A percentile compares a stretch with the other conserved stretches of the same genome.
Conservation (phyloP, 2,329 filamentous ascomycete species). For the Aspergillus vadensis region DNA sequence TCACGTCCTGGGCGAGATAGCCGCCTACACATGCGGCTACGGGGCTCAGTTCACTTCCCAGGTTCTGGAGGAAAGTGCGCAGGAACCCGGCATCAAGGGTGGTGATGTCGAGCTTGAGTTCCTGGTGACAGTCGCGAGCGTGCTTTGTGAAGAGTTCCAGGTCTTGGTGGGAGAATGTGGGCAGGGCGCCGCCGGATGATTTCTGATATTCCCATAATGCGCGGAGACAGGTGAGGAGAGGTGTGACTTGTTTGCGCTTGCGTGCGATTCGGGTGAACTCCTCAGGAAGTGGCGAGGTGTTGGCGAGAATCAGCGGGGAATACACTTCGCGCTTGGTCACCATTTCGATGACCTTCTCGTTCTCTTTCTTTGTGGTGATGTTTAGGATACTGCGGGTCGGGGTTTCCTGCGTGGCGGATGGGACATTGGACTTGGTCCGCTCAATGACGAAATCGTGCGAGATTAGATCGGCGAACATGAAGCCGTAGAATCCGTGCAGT, state of each 20-base stretch:
- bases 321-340: slow-evolving; percentile 92
- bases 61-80: slow-evolving; percentile 80
- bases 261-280: slow-evolving; percentile 70
- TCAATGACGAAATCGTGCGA: slow-evolving; percentile 88
- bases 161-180: slow-evolving; percentile 63
- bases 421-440: slow-evolving; percentile 75
- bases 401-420: slow-evolving; percentile 67
- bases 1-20: slow-evolving; percentile 90
- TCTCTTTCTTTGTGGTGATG: slow-evolving; percentile 68
- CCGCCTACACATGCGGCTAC: slow-evolving; percentile 88
- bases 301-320: slow-evolving; percentile 83
- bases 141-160: slow-evolving; percentile 75
- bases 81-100: slow-evolving; percentile 72
- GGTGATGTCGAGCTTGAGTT: slow-evolving; percentile 68
- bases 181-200: slow-evolving; percentile 54
- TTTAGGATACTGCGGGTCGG: slow-evolving; percentile 74
- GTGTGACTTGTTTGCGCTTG: slow-evolving; percentile 72
- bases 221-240: slow-evolving; percentile 80
- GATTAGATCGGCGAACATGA: slow-evolving; percentile 90
- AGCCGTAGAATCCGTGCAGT: slow-evolving; percentile 88
- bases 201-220: slow-evolving; percentile 87
- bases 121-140: slow-evolving; percentile 75
- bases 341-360: slow-evolving; percentile 75
- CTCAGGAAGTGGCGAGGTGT: slow-evolving; percentile 72
- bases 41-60: slow-evolving; percentile 80